phyloP scores from a whole-genome alignment of 192 early-diverging fungal genomes.

The Coemansia umbellata region DNA sequence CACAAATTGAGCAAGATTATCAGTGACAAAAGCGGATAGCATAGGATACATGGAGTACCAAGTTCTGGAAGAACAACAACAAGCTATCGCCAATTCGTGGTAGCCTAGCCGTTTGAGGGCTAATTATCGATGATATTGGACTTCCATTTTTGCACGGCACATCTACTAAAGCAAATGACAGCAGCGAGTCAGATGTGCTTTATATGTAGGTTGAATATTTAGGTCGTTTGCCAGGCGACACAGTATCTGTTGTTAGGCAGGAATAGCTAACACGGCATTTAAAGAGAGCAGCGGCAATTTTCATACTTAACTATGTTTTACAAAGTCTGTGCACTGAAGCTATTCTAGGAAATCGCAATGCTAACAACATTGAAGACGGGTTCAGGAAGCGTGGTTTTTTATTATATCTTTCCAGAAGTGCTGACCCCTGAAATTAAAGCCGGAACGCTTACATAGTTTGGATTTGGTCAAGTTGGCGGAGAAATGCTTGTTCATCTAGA shows the following conservation, averaged over 20 bases:
- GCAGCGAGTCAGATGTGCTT: constrained; percentile 53
- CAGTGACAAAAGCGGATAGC: constrained; percentile 66
- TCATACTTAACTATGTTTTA: constrained; percentile 91
- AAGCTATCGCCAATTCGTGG: constrained; percentile 79
- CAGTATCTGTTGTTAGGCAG: constrained; percentile 75
- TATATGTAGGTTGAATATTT: constrained; percentile 82
- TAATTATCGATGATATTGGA: constrained; percentile 84
- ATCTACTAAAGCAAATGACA: constrained; percentile 79
- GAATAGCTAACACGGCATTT: constrained; percentile 82
- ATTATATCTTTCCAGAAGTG: constrained; percentile 72
- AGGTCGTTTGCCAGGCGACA: constrained; percentile 80
- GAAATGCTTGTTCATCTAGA: constrained; percentile 67
- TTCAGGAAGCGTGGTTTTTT: constrained; percentile 74
- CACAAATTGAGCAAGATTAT: neutral
- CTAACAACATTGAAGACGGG: constrained; percentile 47
- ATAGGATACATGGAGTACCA: constrained; percentile 57
- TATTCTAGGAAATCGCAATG: constrained; percentile 90
- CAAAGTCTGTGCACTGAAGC: constrained; percentile 84
- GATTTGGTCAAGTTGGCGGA: constrained; percentile 69
- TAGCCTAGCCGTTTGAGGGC: constrained; percentile 78
- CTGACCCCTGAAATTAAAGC: constrained; percentile 67
- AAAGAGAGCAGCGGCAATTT: constrained; percentile 88
- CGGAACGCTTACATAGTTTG: constrained; percentile 65
- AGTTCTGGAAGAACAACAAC: constrained; percentile 74
- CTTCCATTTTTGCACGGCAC: no score